Base-by-base conservation (phyloP, 1,284 basidiomycete genomes). In the Pseudozyma hubeiensis region DNA sequence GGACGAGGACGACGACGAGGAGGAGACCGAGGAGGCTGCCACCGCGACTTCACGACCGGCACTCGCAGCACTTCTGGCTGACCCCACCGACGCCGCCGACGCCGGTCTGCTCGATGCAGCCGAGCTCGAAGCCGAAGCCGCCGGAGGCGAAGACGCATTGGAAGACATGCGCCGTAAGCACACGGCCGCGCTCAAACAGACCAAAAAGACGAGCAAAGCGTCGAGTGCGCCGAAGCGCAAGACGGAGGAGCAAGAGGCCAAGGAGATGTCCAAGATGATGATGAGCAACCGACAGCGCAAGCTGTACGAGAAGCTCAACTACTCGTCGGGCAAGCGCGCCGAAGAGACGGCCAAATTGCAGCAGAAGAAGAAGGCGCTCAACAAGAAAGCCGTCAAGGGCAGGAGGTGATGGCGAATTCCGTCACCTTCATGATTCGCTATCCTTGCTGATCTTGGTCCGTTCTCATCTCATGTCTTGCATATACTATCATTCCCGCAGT, bases 261-360 rank as follows among this genome's bases (percentile, higher is more conserved):
- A 74, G 49, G 75, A 81, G 52, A 84, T 97, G 91, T 92, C 94
- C 85, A 97, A 96, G 88, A 97, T 97, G 90, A 90, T 99, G 90
- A 91, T 99, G 90, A 96, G 93, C 87, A 97, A 95, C 87, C 95
- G 93, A 87, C 92, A 97, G 86, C 89, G 91, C 80, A 97, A 97
- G 87, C 86, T 99, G 79, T 98, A 97, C 86, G 93, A 96, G 85
- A 92, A 93, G 87, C 92, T 98, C 90, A 93, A 94, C 86, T 90
- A 93, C 85, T 90, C 91, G 68, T 89, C 95, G 84, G 89, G 89
- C 83, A 93, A 92, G 86, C 90, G 90, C 68, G 87, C 88, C 30
- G 87, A 89, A 37, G 94, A 97, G 90, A 76, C 69, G 59, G 55
- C 63, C 62, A 70, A 72, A 43, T 55, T 81, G 52, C 65, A 78